phyloP scores from a whole-genome alignment of 1,284 basidiomycete genomes.

The Marasmius tenuissimus region DNA sequence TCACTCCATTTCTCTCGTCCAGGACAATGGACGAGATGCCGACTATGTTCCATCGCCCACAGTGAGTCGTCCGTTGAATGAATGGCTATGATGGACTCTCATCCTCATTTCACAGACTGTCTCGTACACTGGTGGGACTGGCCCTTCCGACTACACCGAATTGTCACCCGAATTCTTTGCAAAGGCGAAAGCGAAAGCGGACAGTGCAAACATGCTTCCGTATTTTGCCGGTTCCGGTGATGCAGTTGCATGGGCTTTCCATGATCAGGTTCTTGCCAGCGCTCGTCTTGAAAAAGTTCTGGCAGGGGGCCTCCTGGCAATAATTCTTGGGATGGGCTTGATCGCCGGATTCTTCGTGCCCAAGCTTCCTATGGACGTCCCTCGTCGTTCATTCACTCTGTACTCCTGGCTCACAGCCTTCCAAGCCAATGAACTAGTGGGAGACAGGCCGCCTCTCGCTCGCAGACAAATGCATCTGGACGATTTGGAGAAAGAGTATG shows the following conservation, averaged over 20 bases:
- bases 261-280: background rate
- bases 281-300: background rate
- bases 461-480: constrained; percentile 7
- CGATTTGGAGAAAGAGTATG: constrained; percentile 9
- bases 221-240: constrained; percentile 38
- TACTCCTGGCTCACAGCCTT: constrained; percentile 4
- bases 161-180: constrained; percentile 32
- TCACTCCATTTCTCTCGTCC: background rate
- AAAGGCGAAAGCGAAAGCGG: constrained; percentile 32
- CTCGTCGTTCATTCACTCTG: background rate
- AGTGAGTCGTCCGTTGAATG: constrained; percentile 19
- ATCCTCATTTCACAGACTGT: constrained; percentile 25
- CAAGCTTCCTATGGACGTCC: background rate
- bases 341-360: constrained; percentile 5
- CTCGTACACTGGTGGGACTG: constrained; percentile 35
- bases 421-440: constrained; percentile 2
- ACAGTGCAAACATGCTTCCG: constrained; percentile 38
- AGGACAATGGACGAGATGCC: constrained; percentile 38
- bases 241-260: constrained; percentile 23
- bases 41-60: constrained; percentile 40
- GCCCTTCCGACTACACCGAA: constrained; percentile 36
- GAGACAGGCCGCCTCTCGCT: background rate
- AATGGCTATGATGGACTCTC: background rate
- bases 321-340: background rate
- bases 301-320: background rate